These are phyloP conservation scores for Plenodomus lindquistii DNA, from an alignment of 2,329 filamentous ascomycete species.

Conservation along the genomic window DNA sequence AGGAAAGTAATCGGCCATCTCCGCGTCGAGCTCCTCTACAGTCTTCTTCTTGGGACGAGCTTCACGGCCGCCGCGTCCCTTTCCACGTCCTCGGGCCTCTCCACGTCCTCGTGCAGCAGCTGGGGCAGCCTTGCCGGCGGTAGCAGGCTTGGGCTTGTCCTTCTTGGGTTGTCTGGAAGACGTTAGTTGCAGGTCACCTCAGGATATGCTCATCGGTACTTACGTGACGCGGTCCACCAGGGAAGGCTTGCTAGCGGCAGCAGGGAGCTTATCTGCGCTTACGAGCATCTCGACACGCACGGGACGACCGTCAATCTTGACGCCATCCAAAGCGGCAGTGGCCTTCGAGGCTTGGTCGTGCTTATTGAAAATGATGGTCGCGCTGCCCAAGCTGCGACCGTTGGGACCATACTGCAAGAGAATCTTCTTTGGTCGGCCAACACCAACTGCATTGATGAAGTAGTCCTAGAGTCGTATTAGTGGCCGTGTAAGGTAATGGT, in stretches of 20 bases:
- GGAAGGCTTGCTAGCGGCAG: slow-evolving; percentile 67
- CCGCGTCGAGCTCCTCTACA: slow-evolving; percentile 90
- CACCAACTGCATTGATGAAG: slow-evolving; percentile 82
- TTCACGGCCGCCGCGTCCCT: slow-evolving; percentile 49
- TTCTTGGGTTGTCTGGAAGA: slow-evolving; percentile 64
- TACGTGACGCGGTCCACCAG: slow-evolving; percentile 85
- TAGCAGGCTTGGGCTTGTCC: slow-evolving; percentile 70
- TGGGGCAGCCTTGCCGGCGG: slow-evolving; percentile 68
- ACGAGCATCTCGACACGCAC: slow-evolving; percentile 97
- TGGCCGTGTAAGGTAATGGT: slow-evolving; percentile 48
- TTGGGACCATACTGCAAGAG: slow-evolving; percentile 91
- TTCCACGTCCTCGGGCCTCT: slow-evolving; percentile 51
- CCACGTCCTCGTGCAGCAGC: slow-evolving; percentile 49
- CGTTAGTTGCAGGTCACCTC: slow-evolving; percentile 7
- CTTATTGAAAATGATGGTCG: slow-evolving; percentile 84
- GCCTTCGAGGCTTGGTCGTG: slow-evolving; percentile 83
- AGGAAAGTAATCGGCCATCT: slow-evolving; percentile 96
- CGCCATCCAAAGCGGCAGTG: slow-evolving; percentile 79
- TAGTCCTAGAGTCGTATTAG: slow-evolving; percentile 90
- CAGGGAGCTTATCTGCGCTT: slow-evolving; percentile 71
- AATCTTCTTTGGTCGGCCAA: slow-evolving; percentile 89
- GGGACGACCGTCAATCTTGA: slow-evolving; percentile 84
- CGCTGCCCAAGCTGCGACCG: slow-evolving; percentile 88
- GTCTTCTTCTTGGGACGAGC: slow-evolving; percentile 85
- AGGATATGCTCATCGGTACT: slow-evolving; percentile 36